Base-by-base conservation (phyloP, 2,329 filamentous ascomycete genomes). In the Trichophaea hybrida region DNA sequence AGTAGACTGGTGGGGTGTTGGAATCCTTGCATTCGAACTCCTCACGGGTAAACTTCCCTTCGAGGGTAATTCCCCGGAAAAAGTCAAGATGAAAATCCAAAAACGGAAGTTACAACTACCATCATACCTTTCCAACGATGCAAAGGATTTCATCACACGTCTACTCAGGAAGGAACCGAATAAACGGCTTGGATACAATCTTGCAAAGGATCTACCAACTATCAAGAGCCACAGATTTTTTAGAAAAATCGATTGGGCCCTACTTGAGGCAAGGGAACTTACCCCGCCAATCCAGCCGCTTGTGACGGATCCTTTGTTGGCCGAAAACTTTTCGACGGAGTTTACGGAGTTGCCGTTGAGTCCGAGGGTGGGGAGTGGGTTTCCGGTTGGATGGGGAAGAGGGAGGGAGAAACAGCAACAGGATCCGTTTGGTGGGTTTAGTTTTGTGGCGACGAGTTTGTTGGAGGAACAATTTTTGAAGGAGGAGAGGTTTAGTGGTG, bases 1-100 rank as follows among this genome's bases (percentile, higher is more conserved):
- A 1, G 94, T 96, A 15, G 93, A 98, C 74, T 98, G 91, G 91
- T 98, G 93, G 93, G 95, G 90, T 4, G 84, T 98, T 51, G 93
- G 94, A 38, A 90, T 91, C 2, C 79, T 98, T 50, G 89, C 88
- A 37, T 94, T 84, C 72, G 93, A 98, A 71, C 77, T 98, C 38
- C 83, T 98, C 71, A 97, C 91, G 7, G 93, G 94, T 57, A 84
- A 84, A 58, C 89, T 91, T 6, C 93, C 94, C 0, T 98, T 97
- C 75, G 58, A 63, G 32, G 93, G 88, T 48, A 84, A 84, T 72
- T 97, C 96, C 74, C 84, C 94, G 71, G 83, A 88, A 70, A 97
- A 95, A 76, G 90, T 96, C 64, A 88, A 95, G 72, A 86, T 96
- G 68, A 94, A 93, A 71, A 98, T 98, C 68, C 77, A 95, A 68